phyloP scores from a whole-genome alignment of 1,284 basidiomycete species.

The Melampsora americana region DNA sequence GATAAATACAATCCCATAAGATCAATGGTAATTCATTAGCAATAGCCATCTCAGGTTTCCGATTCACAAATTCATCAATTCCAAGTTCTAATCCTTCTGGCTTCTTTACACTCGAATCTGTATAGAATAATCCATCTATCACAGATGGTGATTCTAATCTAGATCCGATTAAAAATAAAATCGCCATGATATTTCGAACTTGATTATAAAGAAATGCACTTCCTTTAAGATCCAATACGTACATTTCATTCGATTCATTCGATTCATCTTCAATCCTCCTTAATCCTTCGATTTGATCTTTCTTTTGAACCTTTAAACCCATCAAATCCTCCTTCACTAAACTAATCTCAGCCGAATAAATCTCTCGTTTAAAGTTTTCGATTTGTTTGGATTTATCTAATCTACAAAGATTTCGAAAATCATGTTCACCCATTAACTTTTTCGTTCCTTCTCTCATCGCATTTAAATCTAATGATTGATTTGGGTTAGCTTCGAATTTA shows the following conservation, averaged over 20 bases:
- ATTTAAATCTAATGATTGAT: conserved; percentile 63
- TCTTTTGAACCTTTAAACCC: not conserved
- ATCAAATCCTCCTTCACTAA: conserved; percentile 47
- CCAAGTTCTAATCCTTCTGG: conserved; percentile 43
- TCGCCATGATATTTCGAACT: conserved; percentile 90
- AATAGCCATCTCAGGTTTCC: conserved; percentile 89
- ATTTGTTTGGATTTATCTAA: conserved; percentile 93
- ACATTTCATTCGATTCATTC: conserved; percentile 28
- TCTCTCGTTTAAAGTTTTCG: conserved; percentile 67
- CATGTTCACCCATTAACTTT: conserved; percentile 79
- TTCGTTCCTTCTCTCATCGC: conserved; percentile 74
- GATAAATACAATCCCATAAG: conserved; percentile 85
- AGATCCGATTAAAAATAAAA: conserved; percentile 83
- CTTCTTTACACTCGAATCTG: conserved; percentile 51
- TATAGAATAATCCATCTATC: conserved; percentile 73
- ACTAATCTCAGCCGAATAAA: conserved; percentile 66
- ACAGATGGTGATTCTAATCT: conserved; percentile 72
- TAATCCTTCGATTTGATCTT: not conserved
- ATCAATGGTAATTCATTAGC: conserved; percentile 84
- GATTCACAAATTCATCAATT: conserved; percentile 56
- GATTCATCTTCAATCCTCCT: not conserved
- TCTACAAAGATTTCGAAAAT: conserved; percentile 94
- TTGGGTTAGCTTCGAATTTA: conserved; percentile 46
- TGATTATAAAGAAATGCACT: conserved; percentile 94
- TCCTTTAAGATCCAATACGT: conserved; percentile 72